Conservation (phyloP, 73 alveolate genomes). For the Symbiodinium pilosum region DNA sequence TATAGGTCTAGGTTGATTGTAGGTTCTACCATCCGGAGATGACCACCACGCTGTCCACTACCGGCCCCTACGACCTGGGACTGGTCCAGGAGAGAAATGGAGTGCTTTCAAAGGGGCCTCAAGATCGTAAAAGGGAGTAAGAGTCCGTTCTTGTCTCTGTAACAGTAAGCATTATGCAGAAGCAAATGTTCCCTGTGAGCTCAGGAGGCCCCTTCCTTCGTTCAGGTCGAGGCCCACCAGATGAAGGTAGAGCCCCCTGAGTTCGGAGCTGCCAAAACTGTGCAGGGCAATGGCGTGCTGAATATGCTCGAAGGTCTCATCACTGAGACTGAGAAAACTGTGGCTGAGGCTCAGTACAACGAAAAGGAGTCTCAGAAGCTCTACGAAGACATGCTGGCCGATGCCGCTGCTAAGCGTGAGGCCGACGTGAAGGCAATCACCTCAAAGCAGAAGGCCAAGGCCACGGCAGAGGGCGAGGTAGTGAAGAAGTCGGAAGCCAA, state of each 20-base stretch:
- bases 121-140: too few relatives aligned
- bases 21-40: slow-evolving; percentile 89
- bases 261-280: slow-evolving; percentile 68
- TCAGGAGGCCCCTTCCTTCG: too few relatives aligned
- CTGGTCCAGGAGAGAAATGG: slow-evolving; percentile 1
- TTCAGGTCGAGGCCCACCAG: slow-evolving; percentile 8
- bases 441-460: slow-evolving; percentile 91
- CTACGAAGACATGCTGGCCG: slow-evolving; percentile 79
- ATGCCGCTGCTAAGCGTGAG: slow-evolving; percentile 74
- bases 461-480: slow-evolving; percentile 74
- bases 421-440: slow-evolving; percentile 81
- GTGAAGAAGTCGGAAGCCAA: slow-evolving; percentile 75
- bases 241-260: slow-evolving; percentile 40
- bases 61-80: slow-evolving; percentile 86
- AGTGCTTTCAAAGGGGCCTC: too few relatives aligned
- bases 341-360: slow-evolving; percentile 70
- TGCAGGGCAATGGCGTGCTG: slow-evolving; percentile 91
- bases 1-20: too few relatives aligned
- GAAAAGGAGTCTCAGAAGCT: slow-evolving; percentile 82
- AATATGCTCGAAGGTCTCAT: slow-evolving; percentile 90
- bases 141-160: too few relatives aligned
- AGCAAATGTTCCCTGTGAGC: too few relatives aligned
- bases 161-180: too few relatives aligned
- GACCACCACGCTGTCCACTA: slow-evolving; percentile 87
- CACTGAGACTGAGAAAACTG: slow-evolving; percentile 82